Evolutionary conservation across 208 protist species (phyloP).

Genomic region (Trypanosoma theileri): DNA sequence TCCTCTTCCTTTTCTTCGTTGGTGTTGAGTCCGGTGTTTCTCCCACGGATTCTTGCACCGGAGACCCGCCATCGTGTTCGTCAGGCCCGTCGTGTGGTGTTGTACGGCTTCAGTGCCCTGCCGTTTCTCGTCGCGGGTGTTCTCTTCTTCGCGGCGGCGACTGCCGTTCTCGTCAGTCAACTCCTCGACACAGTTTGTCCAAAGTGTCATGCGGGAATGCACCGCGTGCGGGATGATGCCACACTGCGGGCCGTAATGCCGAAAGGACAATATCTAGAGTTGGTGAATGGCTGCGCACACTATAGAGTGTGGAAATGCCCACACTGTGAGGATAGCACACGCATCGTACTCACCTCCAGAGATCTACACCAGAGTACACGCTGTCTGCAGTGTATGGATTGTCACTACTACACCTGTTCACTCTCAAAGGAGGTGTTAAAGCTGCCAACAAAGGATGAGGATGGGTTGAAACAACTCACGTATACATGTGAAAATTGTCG

Average conservation of each 20-base stretch:
- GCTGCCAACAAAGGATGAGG: constrained; percentile 78
- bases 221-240: constrained; percentile 69
- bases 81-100: constrained; percentile 43
- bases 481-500: constrained; percentile 83
- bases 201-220: constrained; percentile 67
- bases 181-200: constrained; percentile 80
- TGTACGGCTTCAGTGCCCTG: constrained; percentile 58
- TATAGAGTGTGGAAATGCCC: constrained; percentile 85
- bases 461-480: constrained; percentile 74
- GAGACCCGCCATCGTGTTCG: no score
- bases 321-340: constrained; percentile 46
- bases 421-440: constrained; percentile 73
- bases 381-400: constrained; percentile 87
- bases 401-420: constrained; percentile 82
- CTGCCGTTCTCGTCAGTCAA: constrained; percentile 62
- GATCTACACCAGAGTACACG: constrained; percentile 79
- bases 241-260: constrained; percentile 63
- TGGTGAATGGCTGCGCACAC: constrained; percentile 72
- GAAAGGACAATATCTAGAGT: constrained; percentile 75
- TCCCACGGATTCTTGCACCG: no score
- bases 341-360: constrained; percentile 67
- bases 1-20: no score
- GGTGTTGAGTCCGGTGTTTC: no score
- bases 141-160: constrained; percentile 60
- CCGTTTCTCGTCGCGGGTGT: constrained; percentile 62